Base-by-base conservation (phyloP, 805 yeast species). In the Pichia manshurica region DNA sequence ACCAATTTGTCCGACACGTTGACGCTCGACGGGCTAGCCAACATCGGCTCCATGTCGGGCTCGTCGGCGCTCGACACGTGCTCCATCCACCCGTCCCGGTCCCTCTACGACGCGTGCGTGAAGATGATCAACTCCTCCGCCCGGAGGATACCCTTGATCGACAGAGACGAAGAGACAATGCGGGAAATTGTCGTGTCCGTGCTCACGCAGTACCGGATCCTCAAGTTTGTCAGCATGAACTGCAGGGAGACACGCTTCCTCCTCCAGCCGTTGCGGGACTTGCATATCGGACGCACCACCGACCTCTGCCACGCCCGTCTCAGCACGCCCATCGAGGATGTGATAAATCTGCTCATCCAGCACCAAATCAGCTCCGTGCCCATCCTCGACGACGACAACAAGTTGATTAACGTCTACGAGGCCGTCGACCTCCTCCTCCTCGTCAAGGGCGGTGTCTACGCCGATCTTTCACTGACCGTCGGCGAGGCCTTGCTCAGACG, bases 401-500 rank as follows among this genome's bases (percentile, higher is more conserved):
- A 75, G 53, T 71, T 93, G 54, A 74, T 88, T 53, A 93, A 93
- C 61, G 96, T 91, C 37, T 93, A 90, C 64, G 99, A 93, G 68
- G 95, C 96, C 0, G 95, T 88, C 31, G 99, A 93, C 67, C 95
- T 93, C 3, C 72, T 93, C 56, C 87, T 96, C 0, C 72, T 93
- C 56, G 88, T 93, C 50, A 91, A 90, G 66, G 96, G 96, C 35
- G 97, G 97, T 4, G 82, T 89, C 61, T 89, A 91, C 61, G 84
- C 89, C 33, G 98, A 93, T 65, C 71, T 91, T 52, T 84, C 89
- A 35, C 71, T 93, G 56, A 83, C 91, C 49, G 96, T 93, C 4
- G 99, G 99, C 3, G 97, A 93, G 65, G 98, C 98, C 0, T 71
- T 93, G 45, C 79, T 93, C 81, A 81, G 96, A 66, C 74, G 96